Evolutionary conservation across 345 rosid genomes (phyloP).

Genomic region (Pistacia vera): DNA sequence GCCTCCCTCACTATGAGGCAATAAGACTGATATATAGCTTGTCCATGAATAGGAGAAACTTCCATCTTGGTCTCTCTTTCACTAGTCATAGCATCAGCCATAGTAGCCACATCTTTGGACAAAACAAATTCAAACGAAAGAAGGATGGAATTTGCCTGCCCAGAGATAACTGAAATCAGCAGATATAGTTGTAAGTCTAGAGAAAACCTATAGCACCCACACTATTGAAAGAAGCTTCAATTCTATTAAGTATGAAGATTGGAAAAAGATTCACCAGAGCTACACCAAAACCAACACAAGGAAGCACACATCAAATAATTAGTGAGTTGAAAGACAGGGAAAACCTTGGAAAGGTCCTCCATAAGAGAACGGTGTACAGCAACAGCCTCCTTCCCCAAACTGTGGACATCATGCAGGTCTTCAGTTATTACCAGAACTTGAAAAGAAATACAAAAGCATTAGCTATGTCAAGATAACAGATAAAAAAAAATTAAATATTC

Average conservation of each 20-base stretch:
- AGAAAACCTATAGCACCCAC: conserved; percentile 2
- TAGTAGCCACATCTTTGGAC: conserved; percentile 85
- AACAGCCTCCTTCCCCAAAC: conserved; percentile 87
- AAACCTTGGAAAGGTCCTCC: conserved; percentile 86
- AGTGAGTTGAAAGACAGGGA: conserved; percentile 11
- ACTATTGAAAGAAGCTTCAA: conserved; percentile 14
- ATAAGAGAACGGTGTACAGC: conserved; percentile 66
- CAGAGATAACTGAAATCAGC: conserved; percentile 17
- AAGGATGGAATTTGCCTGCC: conserved; percentile 78
- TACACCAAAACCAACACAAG: conserved; percentile 1
- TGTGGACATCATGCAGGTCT: conserved; percentile 86
- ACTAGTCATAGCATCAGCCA: conserved; percentile 74
- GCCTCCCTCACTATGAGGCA: conserved; percentile 74
- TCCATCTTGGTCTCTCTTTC: conserved; percentile 80
- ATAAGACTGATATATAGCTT: conserved; percentile 89
- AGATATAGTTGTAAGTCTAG: conserved; percentile 14
- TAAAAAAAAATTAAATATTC: conserved; percentile 4
- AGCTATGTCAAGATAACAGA: conserved; percentile 21
- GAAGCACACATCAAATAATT: conserved; percentile 14
- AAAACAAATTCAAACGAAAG: conserved; percentile 73
- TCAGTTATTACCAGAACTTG: conserved; percentile 90
- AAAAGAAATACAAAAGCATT: conserved; percentile 24
- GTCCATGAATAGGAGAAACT: conserved; percentile 85
- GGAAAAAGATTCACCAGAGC: conserved; percentile 3
- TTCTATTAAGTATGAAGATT: not conserved